These are phyloP conservation scores for Tirmania nivea DNA, from an alignment of 495 filamentous ascomycete species.

Conservation along the genomic window DNA sequence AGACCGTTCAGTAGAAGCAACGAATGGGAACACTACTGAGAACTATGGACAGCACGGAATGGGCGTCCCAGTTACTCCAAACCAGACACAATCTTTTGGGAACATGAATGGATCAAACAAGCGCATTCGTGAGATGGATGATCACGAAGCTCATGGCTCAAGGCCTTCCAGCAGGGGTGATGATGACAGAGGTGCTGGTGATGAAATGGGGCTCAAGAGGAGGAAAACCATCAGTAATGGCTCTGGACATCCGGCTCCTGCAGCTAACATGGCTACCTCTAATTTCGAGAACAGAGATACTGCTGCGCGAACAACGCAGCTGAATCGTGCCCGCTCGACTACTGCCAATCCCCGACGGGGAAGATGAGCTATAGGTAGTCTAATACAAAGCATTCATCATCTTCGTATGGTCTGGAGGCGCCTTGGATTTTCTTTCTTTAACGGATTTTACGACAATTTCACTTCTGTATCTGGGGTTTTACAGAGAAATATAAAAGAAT, in stretches of 20 bases:
- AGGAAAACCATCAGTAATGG: slow-evolving; percentile 36
- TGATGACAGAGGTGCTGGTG: slow-evolving; percentile 16
- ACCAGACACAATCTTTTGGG: slow-evolving; percentile 29
- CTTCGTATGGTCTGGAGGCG: too few species aligned
- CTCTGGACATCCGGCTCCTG: neutral
- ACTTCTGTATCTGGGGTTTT: slow-evolving; percentile 16
- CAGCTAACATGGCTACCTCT: slow-evolving; percentile 5
- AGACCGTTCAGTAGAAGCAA: neutral
- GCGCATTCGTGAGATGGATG: slow-evolving; percentile 58
- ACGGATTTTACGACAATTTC: slow-evolving; percentile 17
- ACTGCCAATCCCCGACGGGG: slow-evolving; percentile 7
- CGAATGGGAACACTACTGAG: neutral
- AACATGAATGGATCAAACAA: slow-evolving; percentile 33
- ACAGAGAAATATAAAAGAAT: neutral
- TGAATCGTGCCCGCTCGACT: slow-evolving; percentile 18
- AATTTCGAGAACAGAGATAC: slow-evolving; percentile 13
- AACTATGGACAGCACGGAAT: slow-evolving; percentile 14
- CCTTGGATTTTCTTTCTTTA: slow-evolving; percentile 2
- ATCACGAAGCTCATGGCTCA: slow-evolving; percentile 47
- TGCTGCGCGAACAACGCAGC: slow-evolving; percentile 5
- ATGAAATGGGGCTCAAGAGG: slow-evolving; percentile 42
- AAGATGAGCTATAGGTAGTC: slow-evolving; percentile 15
- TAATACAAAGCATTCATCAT: neutral
- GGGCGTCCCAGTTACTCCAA: slow-evolving; percentile 29
- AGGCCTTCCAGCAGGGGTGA: slow-evolving; percentile 41